A percentile compares a stretch with the other conserved stretches of the same genome.
phyloP scores from a whole-genome alignment of 179 eudicot species.

The Gypsophila paniculata region DNA sequence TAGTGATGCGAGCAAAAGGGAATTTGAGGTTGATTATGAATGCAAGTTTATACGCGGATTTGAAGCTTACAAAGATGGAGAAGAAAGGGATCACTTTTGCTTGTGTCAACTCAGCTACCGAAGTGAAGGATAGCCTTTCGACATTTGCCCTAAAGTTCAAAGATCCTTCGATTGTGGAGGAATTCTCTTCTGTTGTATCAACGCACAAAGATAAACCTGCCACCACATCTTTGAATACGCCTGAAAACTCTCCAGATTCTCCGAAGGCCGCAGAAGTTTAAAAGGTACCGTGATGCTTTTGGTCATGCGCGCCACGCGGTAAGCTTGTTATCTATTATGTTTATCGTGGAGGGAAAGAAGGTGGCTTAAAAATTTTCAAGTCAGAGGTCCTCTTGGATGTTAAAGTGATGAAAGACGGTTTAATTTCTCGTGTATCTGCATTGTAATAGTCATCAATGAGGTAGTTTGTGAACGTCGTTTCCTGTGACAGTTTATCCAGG shows the following conservation, averaged over 20 bases:
- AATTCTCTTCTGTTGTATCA: conserved; percentile 50
- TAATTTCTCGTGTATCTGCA: conserved; percentile 15
- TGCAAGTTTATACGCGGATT: conserved; percentile 72
- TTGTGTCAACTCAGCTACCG: conserved; percentile 63
- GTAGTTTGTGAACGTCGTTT: conserved; percentile 11
- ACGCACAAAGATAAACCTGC: conserved; percentile 49
- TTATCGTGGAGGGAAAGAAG: background rate
- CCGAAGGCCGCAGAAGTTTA: conserved; percentile 56
- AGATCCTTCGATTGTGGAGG: conserved; percentile 61
- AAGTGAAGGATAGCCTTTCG: conserved; percentile 64
- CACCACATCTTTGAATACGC: conserved; percentile 44
- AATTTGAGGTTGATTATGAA: conserved; percentile 80
- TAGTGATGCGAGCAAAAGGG: conserved; percentile 86
- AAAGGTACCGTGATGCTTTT: conserved; percentile 10
- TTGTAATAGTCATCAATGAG: conserved; percentile 19
- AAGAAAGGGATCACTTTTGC: conserved; percentile 87
- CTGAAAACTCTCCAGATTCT: conserved; percentile 84
- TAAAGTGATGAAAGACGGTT: conserved; percentile 17
- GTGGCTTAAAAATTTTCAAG: background rate
- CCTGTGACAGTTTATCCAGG: conserved; percentile 9
- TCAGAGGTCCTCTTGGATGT: background rate
- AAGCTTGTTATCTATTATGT: background rate
- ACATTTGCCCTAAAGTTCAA: conserved; percentile 91
- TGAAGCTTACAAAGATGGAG: conserved; percentile 90
- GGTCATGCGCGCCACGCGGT: conserved; percentile 12